Evolutionary conservation across 495 filamentous ascomycete species (phyloP), one percentile per base, ranked within the genome.

Genomic region (Aspergillus sclerotiicarbonarius): DNA sequence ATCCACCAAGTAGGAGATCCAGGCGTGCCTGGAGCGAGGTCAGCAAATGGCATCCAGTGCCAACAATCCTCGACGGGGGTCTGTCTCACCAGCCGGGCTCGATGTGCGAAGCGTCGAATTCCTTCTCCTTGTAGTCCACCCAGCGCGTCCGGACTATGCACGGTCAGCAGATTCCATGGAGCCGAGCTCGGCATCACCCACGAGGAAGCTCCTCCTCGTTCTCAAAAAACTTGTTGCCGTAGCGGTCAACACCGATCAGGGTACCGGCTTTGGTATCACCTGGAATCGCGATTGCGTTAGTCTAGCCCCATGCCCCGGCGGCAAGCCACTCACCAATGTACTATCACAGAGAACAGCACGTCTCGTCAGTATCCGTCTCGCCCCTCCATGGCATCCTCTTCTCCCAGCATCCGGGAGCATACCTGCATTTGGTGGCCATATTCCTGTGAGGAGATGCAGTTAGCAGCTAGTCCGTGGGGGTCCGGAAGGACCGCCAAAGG

Each of bases 221-320:
- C 82, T 98, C 95, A 76, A 82, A 99, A 82, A 82, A 99, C 74
- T 95, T 97, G 83, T 99, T 99, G 68, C 95, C 95, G 71, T 84
- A 97, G 67, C 85, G 82, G 80, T 99, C 95, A 60, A 72, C 80
- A 55, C 87, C 95, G 59, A 99, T 86, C 64, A 96, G 81, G 53
- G 82, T 87, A 65, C 95, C 95, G 62, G 89, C 89, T 79, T 98
- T 98, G 73, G 94, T 98, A 80, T 99, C 95, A 77, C 95, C 95
- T 89, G 67, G 58, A 66, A 68, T 68, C 58, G 65, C 49, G 30
- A 51, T 60, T 44, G 60, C 52, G 55, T 81, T 58, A 79, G 72
- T 70, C 53, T 41, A 16, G 33, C 32, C 31, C 19, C 21, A 16
- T 39, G 21, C 5, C 41, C 20, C 52, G 18, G 21, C 43, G 33